Conservation (phyloP, 495 filamentous ascomycete species). For the Aspergillus heteromorphus region DNA sequence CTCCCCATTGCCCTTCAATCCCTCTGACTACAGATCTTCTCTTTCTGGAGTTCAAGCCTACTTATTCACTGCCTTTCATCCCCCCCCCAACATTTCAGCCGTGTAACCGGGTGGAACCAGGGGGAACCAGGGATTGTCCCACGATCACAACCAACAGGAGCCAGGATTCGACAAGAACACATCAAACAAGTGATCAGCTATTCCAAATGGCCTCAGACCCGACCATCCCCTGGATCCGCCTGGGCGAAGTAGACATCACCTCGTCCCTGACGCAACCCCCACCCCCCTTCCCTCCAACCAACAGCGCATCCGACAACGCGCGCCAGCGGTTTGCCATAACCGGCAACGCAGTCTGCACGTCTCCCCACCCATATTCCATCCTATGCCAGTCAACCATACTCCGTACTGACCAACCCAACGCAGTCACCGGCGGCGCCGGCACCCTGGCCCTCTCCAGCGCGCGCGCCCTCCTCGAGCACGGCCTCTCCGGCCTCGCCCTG, state of each 20-base stretch:
- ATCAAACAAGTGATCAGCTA: background rate
- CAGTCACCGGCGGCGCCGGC: slow-evolving; percentile 62
- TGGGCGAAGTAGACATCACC: slow-evolving; percentile 15
- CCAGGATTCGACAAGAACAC: too few relatives aligned
- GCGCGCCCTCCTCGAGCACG: slow-evolving; percentile 65
- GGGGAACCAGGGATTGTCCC: too few relatives aligned
- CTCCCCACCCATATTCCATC: background rate
- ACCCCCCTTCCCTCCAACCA: slow-evolving; percentile 34
- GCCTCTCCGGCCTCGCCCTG: slow-evolving; percentile 51
- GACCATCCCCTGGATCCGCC: slow-evolving; percentile 20
- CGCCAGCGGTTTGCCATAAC: slow-evolving; percentile 51
- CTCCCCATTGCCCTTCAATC: background rate
- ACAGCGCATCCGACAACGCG: slow-evolving; percentile 39
- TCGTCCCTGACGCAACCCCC: slow-evolving; percentile 45
- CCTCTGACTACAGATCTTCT: background rate
- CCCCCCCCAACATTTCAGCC: too few relatives aligned
- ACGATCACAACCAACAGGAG: too few relatives aligned
- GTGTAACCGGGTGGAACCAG: too few relatives aligned
- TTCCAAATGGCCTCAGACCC: background rate
- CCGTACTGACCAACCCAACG: background rate
- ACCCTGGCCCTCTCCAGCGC: slow-evolving; percentile 55
- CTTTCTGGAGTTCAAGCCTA: background rate
- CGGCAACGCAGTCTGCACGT: slow-evolving; percentile 51
- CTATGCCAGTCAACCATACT: background rate
- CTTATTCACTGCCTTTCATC: background rate